phyloP scores from a whole-genome alignment of 2,329 filamentous ascomycete species.

The Chalaropsis thielavioides region DNA sequence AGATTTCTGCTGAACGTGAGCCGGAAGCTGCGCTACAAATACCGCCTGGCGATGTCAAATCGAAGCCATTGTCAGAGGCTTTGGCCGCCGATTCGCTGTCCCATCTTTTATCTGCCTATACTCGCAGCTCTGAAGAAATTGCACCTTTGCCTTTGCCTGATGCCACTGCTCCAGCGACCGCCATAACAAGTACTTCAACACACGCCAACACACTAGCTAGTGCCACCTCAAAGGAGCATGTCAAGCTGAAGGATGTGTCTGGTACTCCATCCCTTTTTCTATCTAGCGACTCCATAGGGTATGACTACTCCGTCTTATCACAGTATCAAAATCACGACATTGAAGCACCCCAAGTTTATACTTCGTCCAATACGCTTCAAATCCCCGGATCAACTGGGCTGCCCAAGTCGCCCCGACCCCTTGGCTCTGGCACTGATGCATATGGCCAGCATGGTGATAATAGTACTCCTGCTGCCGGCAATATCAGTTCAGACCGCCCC shows the following conservation, averaged over 20 bases:
- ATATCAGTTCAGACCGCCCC: conserved; percentile 17
- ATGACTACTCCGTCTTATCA: conserved; percentile 11
- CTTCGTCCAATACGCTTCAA: conserved; percentile 12
- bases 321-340: conserved; percentile 14
- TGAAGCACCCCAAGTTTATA: conserved; percentile 11
- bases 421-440: neutral
- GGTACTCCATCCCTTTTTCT: neutral
- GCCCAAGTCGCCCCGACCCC: neutral
- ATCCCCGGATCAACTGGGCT: conserved; percentile 4
- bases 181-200: neutral
- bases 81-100: conserved; percentile 35
- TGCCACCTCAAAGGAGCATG: conserved; percentile 19
- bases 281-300: neutral
- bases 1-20: neutral
- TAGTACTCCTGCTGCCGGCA: conserved; percentile 20
- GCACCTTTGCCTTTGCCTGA: neutral
- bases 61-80: conserved; percentile 23
- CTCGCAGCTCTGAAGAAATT: conserved; percentile 30
- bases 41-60: conserved; percentile 13
- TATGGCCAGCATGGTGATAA: conserved; percentile 12
- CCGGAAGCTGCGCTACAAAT: neutral
- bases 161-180: neutral
- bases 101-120: conserved; percentile 43
- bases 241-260: conserved; percentile 10
- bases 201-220: conserved; percentile 18